Evolutionary conservation across 176 grass and related monocot species (phyloP).

Genomic region (Typha latifolia): DNA sequence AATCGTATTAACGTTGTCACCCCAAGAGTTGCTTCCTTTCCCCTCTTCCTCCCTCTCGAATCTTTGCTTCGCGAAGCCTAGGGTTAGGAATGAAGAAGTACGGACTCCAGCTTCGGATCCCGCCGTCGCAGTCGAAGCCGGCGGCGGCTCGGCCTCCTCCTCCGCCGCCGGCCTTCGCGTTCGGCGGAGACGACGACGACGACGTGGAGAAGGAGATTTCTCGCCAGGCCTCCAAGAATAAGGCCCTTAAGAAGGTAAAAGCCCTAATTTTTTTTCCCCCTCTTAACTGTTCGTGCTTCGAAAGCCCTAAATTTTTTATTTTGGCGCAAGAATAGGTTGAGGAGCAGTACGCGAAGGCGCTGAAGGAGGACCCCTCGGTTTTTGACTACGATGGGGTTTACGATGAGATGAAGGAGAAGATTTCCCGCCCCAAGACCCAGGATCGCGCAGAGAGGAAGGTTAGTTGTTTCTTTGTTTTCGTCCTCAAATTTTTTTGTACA

Average conservation of each 20-base stretch:
- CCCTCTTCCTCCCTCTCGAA: too few relatives aligned
- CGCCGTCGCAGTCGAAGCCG: slow-evolving; percentile 39
- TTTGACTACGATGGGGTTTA: slow-evolving; percentile 87
- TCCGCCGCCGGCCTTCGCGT: slow-evolving; percentile 42
- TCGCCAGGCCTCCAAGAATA: slow-evolving; percentile 63
- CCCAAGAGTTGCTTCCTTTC: too few relatives aligned
- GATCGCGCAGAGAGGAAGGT: slow-evolving; percentile 59
- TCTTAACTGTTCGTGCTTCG: background rate
- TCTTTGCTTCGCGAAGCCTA: too few relatives aligned
- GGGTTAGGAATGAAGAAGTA: slow-evolving; percentile 32
- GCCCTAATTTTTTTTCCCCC: background rate
- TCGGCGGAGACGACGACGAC: slow-evolving; percentile 59
- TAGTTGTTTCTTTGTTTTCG: background rate
- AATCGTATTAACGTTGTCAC: too few relatives aligned
- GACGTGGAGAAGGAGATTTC: slow-evolving; percentile 86
- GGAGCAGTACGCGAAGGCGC: slow-evolving; percentile 77
- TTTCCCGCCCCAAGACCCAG: slow-evolving; percentile 68
- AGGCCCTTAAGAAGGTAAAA: slow-evolving; percentile 66
- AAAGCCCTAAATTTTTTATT: background rate
- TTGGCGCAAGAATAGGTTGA: slow-evolving; percentile 33
- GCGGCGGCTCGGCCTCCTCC: slow-evolving; percentile 24
- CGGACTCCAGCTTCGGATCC: slow-evolving; percentile 65
- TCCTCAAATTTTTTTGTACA: background rate
- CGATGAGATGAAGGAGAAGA: slow-evolving; percentile 89
- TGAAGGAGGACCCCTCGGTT: slow-evolving; percentile 87